phyloP scores from a whole-genome alignment of 768 basidiomycete species.

The Rhodotorula kratochvilovae region DNA sequence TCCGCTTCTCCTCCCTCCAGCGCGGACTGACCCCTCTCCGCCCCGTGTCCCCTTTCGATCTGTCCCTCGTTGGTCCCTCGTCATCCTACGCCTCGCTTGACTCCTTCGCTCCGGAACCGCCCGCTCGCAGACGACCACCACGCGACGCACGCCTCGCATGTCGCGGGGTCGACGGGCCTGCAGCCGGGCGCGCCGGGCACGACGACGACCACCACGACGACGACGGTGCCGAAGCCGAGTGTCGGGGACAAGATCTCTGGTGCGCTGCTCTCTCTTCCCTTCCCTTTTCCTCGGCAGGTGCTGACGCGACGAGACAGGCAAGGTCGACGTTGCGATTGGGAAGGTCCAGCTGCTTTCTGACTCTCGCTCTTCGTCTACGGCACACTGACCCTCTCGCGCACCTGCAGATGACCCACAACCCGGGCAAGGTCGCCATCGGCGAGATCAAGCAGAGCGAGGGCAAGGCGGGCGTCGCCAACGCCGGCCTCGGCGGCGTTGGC shows the following conservation, averaged over 20 bases:
- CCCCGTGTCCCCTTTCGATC: no score
- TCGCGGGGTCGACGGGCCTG: slow-evolving; percentile 1
- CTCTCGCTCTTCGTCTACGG: background rate
- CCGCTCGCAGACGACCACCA: slow-evolving; percentile 10
- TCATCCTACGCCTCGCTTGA: no score
- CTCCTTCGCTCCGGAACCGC: background rate
- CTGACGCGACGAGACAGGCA: slow-evolving; percentile 2
- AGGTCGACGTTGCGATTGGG: slow-evolving; percentile 24
- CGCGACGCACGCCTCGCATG: background rate
- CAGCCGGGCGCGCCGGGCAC: slow-evolving; percentile 5
- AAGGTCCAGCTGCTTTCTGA: background rate
- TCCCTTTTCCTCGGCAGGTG: background rate
- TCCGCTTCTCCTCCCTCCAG: no score
- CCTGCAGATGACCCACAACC: background rate
- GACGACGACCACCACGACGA: background rate
- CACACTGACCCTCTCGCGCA: no score
- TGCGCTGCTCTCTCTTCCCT: background rate
- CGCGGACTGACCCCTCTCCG: no score
- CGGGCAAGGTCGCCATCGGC: slow-evolving; percentile 17
- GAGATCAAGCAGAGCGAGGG: slow-evolving; percentile 34
- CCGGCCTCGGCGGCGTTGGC: background rate
- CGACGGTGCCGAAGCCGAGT: slow-evolving; percentile 1
- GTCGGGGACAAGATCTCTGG: slow-evolving; percentile 25
- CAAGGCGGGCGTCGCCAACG: slow-evolving; percentile 13
- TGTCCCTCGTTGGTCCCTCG: no score